Evolutionary conservation across 2,329 filamentous ascomycete genomes (phyloP), one percentile per base, ranked within the genome.

Genomic region (Cladosporium oxysporum): DNA sequence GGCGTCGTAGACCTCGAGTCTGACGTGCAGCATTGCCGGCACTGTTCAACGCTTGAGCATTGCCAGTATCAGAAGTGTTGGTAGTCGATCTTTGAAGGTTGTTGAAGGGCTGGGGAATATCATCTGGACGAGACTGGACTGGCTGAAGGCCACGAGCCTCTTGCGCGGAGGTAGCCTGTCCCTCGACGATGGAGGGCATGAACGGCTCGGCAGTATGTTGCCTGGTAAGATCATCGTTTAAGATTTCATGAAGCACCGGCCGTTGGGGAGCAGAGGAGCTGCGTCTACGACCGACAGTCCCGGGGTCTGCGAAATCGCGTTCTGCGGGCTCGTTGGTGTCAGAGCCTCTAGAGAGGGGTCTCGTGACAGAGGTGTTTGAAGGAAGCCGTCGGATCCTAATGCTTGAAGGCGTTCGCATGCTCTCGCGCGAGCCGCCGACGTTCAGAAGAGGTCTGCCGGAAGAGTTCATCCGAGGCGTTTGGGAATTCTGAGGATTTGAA

Each of bases 201-300:
- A 70, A 67, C 3, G 66, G 65, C 62, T 73, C 72, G 49, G 68
- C 58, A 11, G 72, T 75, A 23, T 68, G 66, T 60, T 73, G 72
- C 26, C 71, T 65, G 18, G 70, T 64, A n/a, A 74, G 62, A 33
- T 73, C 71, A n/a, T 66, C 37, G 2, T 68, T 66, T 28, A 66
- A 57, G 8, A 62, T 55, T 31, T 68, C 65, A 59, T 72, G 69
- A 26, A 65, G 63, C 18, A 58, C 49, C 18, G 69, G 69, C 28
- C 71, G 67, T 69, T 76, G 73, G 2, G 72, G 74, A 26, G 74
- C 75, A 16, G 74, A 76, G n/a, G 71, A 67, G 52, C 73, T 75
- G 58, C 75, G 68, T 58, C 74, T 72, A 55, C 74, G 69, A n/a
- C 71, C 72, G 31, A 31, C 61, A 5, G 50, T 52, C 21, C 61